phyloP scores from a whole-genome alignment of 257 asterid genomes.

The Solanum sejunctum region DNA sequence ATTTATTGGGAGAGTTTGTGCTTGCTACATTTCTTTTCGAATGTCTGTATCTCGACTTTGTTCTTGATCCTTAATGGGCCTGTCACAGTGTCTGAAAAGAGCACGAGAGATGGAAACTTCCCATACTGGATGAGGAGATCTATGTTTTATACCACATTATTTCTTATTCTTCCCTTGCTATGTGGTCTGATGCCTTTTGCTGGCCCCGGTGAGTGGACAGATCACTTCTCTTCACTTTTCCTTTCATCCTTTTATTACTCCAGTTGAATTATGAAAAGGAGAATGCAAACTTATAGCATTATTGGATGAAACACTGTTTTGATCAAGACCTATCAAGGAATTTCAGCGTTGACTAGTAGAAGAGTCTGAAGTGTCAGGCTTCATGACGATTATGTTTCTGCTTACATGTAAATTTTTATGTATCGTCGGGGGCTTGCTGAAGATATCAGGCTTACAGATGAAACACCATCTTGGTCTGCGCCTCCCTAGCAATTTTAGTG shows the following conservation, averaged over 20 bases:
- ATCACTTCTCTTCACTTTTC: constrained; percentile 37
- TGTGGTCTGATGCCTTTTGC: constrained; percentile 93
- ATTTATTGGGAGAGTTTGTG: constrained; percentile 59
- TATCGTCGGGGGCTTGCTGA: neutral
- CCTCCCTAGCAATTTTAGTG: neutral
- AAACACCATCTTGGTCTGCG: neutral
- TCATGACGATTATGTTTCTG: neutral
- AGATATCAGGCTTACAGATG: neutral
- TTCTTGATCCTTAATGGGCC: constrained; percentile 55
- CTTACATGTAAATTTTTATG: neutral
- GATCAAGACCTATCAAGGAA: neutral
- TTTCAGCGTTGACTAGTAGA: neutral
- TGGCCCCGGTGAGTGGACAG: constrained; percentile 52
- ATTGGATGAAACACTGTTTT: neutral
- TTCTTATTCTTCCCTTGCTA: constrained; percentile 48
- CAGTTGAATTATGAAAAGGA: constrained; percentile 14
- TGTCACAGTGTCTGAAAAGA: constrained; percentile 26
- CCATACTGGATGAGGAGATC: constrained; percentile 55
- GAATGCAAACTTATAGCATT: neutral
- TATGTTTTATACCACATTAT: constrained; percentile 15
- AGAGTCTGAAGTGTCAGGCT: neutral
- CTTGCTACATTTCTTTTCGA: constrained; percentile 52
- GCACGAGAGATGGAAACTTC: neutral
- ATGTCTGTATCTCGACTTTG: constrained; percentile 33
- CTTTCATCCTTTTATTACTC: neutral